Base-by-base conservation (phyloP, 2,329 filamentous ascomycete species). In the Penicillium sp. region DNA sequence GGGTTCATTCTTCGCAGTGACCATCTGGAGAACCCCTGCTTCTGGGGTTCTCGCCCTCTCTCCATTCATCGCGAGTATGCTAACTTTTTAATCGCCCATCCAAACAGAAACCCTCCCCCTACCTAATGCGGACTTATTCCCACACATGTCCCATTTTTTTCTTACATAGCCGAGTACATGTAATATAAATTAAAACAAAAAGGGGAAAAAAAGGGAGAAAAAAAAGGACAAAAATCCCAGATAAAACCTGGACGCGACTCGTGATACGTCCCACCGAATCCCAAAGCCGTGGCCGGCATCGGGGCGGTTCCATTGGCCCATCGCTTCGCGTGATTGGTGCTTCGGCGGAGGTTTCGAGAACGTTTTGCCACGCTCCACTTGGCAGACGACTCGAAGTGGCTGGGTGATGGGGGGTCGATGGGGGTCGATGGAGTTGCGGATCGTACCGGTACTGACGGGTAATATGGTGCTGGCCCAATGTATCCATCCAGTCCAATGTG, bases 311-410 rank as follows among this genome's bases (percentile, higher is more conserved):
- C 40, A 40, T 46, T 40, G 49, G 36, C 15, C 21, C 20, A 42
- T 13, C 3, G 17, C 4, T 9, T 24, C 33, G 41, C 33, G 7
- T 55, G 48, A 52, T 55, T 55, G 57, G 55, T 27, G 37, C 32
- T 32, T 51, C 37, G 33, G 21, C 40, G 45, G 52, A 18, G 37
- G 50, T 57, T 64, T 67, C 63, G 59, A 68, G 63, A 64, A 65
- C 54, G 53, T 61, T 66, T 67, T 66, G 67, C 67, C 67, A 69
- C 67, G 65, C 61, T 63, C 65, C 59, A 64, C 66, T 52, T 52
- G 39, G 45, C 43, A 47, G 50, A 15, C 34, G 49, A 40, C 36
- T 50, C 40, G 49, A 32, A 29, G 46, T 60, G 59, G 52, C 56
- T 55, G 56, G 54, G 44, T 51, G 41, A 59, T 51, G 49, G 51